phyloP scores from a whole-genome alignment of 192 early-diverging fungal genomes.

The Piromyces sp. region DNA sequence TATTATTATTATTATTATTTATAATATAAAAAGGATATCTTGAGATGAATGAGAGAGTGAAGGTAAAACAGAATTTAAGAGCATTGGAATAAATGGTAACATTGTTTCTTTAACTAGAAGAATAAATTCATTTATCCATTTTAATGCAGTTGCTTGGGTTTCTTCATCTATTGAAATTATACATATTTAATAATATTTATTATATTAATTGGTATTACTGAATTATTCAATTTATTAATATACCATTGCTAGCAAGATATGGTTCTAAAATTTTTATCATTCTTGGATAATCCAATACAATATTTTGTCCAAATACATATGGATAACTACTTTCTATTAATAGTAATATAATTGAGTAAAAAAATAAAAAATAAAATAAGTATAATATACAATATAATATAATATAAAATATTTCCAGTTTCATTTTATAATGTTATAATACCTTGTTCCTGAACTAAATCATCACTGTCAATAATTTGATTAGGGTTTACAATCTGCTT shows the following conservation, averaged over 20 bases:
- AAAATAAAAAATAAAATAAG: too few relatives aligned
- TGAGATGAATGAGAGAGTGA: slow-evolving; percentile 30
- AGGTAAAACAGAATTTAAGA: slow-evolving; percentile 73
- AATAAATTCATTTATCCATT: slow-evolving; percentile 79
- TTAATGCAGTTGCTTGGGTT: slow-evolving; percentile 76
- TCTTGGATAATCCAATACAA: slow-evolving; percentile 64
- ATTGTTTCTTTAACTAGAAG: slow-evolving; percentile 63
- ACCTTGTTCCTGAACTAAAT: neutral
- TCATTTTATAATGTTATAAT: neutral
- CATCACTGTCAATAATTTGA: neutral
- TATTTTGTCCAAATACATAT: slow-evolving; percentile 60
- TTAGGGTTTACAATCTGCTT: neutral
- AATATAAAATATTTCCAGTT: too few relatives aligned
- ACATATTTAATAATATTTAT: too few relatives aligned
- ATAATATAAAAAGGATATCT: too few relatives aligned
- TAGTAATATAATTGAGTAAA: too few relatives aligned
- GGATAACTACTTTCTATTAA: slow-evolving; percentile 1
- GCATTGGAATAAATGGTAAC: slow-evolving; percentile 58
- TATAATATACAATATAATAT: too few relatives aligned
- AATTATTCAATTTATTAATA: too few relatives aligned
- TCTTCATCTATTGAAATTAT: slow-evolving; percentile 37
- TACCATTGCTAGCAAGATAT: slow-evolving; percentile 49
- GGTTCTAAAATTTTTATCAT: slow-evolving; percentile 71
- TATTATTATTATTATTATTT: too few relatives aligned
- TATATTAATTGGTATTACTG: too few relatives aligned